Evolutionary conservation across 495 filamentous ascomycete genomes (phyloP), one percentile per base, ranked within the genome.

Genomic region (Articulospora tetracladia): DNA sequence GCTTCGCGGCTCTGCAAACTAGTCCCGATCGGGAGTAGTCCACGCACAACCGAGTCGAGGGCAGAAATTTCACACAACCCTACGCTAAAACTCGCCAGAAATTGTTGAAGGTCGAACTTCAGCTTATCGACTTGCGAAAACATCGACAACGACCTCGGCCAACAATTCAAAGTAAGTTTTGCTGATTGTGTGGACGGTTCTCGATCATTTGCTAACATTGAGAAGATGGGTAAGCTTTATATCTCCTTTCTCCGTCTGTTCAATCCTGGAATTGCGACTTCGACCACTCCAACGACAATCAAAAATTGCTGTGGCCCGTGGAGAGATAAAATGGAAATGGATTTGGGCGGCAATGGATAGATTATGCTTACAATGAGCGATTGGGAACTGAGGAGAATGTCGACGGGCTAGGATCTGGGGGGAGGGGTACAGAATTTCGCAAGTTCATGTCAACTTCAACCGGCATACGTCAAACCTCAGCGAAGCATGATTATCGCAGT

Each of bases 91-190:
- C 20, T 55, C 32, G 46, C 60, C 25, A 55, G 23, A 55, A 64
- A n/a, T 70, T 77, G 66, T 66, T 68, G 66, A 66, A 68, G 68
- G 68, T 66, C 65, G 61, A 71, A 68, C 67, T 68, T 53, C 55
- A 53, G 25, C 25, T 50, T 50, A 24, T 6, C 47, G 47, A 50
- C 30, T 47, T 47, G 41, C 68, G 74, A 73, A 74, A 78, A 73
- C 76, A 71, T 76, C 73, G 73, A 80, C 77, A 72, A 76, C 74
- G 77, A 74, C 78, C 74, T 77, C 77, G 75, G 77, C 74, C 74
- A 64, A 30, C 22, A 60, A 39, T 60, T 64, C 64, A 83, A 73
- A 82, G 80, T 83, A 64, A 76, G 80, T 78, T 59, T 57, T 50
- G 34, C 55, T 30, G 52, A 55, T 15, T 12, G 55, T 32, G 25